Base-by-base conservation (phyloP, 2,329 filamentous ascomycete genomes). In the Fusarium avenaceum region DNA sequence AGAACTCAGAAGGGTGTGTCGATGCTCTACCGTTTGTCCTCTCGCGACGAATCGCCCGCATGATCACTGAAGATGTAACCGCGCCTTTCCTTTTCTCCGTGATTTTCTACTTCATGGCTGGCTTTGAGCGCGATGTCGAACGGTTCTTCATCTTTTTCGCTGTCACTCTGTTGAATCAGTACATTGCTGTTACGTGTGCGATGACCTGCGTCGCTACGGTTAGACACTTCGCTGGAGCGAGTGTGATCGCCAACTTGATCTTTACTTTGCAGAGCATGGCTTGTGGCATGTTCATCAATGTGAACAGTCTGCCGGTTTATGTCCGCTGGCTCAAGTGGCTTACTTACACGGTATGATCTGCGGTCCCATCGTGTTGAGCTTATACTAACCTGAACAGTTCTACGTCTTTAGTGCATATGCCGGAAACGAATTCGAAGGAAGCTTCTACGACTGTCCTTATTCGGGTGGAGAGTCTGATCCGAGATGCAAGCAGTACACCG, bases 101-200 rank as follows among this genome's bases (percentile, higher is more conserved):
- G 3, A 89, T 94, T 9, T 90, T 89, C 73, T 94, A 94, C 76
- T 94, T 92, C 76, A 93, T 94, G 89, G 87, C 88, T 8, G 91
- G 90, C 0, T 92, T 93, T 69, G 87, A 91, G 46, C 82, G 84
- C 4, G 85, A 89, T 10, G 86, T 84, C 0, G 78, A 73, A 2
- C 87, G 90, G 54, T 94, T 93, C 76, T 89, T 94, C 59, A 88
- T 85, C 1, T 94, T 93, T 79, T 90, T 94, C 67, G 81, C 84
- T 4, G 83, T 93, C 38, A 85, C 89, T 0, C 76, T 94, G 6
- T 76, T 94, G 4, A 89, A 88, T 44, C 92, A 94, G 61, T 93
- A 92, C 67, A 89, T 92, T 35, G 87, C 90, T 1, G 87, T 94
- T 11, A 90, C 87, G 1, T 90, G 91, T 71, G 90, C 92, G 2